Evolutionary conservation across 257 asterid genomes (phyloP).

Genomic region (Solanum pimpinellifolium): DNA sequence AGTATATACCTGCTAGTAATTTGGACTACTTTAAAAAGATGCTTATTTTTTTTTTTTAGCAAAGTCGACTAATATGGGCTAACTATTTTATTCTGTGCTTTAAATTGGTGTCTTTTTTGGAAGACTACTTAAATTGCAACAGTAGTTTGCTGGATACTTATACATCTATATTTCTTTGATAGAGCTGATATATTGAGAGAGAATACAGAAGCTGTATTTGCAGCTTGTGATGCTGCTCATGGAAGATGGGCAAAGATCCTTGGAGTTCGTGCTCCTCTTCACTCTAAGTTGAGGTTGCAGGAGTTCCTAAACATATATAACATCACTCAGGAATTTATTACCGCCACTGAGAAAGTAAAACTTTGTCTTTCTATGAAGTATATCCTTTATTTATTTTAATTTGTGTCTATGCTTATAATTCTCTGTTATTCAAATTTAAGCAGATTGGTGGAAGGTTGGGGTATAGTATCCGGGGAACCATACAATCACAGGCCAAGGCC

Average conservation of each 20-base stretch:
- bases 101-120: background rate
- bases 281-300: slow-evolving; percentile 72
- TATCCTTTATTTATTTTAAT: background rate
- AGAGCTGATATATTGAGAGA: slow-evolving; percentile 94
- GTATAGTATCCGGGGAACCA: slow-evolving; percentile 90
- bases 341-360: slow-evolving; percentile 80
- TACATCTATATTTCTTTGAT: slow-evolving; percentile 11
- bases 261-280: slow-evolving; percentile 91
- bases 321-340: slow-evolving; percentile 84
- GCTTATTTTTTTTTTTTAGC: background rate
- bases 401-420: slow-evolving; percentile 18
- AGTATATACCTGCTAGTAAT: background rate
- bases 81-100: background rate
- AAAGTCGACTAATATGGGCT: background rate
- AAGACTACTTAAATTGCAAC: background rate
- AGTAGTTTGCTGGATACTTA: background rate
- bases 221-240: slow-evolving; percentile 99
- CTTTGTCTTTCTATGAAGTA: background rate
- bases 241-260: slow-evolving; percentile 99
- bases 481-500: slow-evolving; percentile 93
- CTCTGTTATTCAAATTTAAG: slow-evolving; percentile 25
- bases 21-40: background rate
- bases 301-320: slow-evolving; percentile 80
- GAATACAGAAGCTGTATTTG: slow-evolving; percentile 93
- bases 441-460: slow-evolving; percentile 99